phyloP scores from a whole-genome alignment of 257 asterid genomes.

The Gynochthodes officinalis region DNA sequence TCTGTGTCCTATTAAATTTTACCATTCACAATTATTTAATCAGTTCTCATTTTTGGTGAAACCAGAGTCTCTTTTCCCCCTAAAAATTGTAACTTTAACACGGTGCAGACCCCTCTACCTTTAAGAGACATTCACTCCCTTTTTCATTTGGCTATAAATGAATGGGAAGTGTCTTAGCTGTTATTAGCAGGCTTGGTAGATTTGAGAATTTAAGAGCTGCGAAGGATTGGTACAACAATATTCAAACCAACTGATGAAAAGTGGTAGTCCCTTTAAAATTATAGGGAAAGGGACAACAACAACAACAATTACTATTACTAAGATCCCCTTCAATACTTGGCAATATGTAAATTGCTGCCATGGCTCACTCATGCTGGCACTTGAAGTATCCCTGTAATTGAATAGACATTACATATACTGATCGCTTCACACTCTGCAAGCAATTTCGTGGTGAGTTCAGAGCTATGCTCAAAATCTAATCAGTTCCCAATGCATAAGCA shows the following conservation, averaged over 20 bases:
- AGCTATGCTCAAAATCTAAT: too few relatives aligned
- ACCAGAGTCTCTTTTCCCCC: not conserved
- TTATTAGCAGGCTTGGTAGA: slow-evolving; percentile 19
- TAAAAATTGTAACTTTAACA: not conserved
- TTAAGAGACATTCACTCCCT: not conserved
- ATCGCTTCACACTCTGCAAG: not conserved
- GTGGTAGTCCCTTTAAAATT: not conserved
- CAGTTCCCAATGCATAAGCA: too few relatives aligned
- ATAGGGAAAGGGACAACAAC: not conserved
- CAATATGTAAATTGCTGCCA: not conserved
- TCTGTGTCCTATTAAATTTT: not conserved
- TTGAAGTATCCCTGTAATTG: not conserved
- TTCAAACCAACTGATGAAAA: not conserved
- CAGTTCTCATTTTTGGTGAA: not conserved
- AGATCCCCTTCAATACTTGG: too few relatives aligned
- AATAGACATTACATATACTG: not conserved
- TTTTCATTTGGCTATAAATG: slow-evolving; percentile 14
- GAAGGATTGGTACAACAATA: not conserved
- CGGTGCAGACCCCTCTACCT: not conserved
- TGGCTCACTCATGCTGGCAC: not conserved
- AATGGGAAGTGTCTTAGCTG: slow-evolving; percentile 13
- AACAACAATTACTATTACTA: not conserved
- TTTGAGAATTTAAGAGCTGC: slow-evolving; percentile 21
- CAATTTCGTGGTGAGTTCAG: too few relatives aligned
- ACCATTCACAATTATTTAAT: not conserved